Conservation (phyloP, 345 rosid genomes). For the Eutrema heterophyllum region DNA sequence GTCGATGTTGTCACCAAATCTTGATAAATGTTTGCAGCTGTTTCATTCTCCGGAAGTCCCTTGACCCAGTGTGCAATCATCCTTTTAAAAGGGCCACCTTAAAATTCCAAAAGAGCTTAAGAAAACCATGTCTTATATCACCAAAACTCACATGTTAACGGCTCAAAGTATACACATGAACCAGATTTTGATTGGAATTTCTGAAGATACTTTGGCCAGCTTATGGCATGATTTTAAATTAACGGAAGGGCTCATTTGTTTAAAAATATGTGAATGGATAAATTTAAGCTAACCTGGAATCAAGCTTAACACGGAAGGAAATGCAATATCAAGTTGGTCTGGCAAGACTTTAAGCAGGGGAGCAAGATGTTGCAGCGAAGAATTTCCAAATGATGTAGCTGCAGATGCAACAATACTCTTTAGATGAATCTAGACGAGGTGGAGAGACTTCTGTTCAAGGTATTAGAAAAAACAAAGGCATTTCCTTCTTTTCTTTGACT, state of each 20-base stretch:
- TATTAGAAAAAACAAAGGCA: background rate
- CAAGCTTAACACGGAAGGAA: constrained; percentile 21
- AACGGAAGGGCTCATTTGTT: background rate
- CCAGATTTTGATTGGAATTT: background rate
- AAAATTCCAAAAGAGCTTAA: constrained; percentile 9
- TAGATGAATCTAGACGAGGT: background rate
- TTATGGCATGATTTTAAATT: background rate
- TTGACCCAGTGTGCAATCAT: constrained; percentile 41
- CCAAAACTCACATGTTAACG: constrained; percentile 9
- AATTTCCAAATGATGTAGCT: constrained; percentile 70
- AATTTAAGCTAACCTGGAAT: constrained; percentile 26
- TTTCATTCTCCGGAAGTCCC: constrained; percentile 49
- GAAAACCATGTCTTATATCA: constrained; percentile 6
- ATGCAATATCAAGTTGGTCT: constrained; percentile 21
- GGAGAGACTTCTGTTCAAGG: constrained; percentile 9
- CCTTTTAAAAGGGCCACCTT: constrained; percentile 52
- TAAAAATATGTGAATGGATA: background rate
- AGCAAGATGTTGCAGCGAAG: constrained; percentile 50
- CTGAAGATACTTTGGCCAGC: background rate
- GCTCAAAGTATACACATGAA: background rate
- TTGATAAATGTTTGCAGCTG: constrained; percentile 35
- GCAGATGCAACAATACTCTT: constrained; percentile 29
- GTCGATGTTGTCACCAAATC: constrained; percentile 45
- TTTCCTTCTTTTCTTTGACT: background rate
- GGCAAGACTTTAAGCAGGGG: constrained; percentile 56